phyloP scores from a whole-genome alignment of 2,329 filamentous ascomycete species.

The Samsoniella hepiali region DNA sequence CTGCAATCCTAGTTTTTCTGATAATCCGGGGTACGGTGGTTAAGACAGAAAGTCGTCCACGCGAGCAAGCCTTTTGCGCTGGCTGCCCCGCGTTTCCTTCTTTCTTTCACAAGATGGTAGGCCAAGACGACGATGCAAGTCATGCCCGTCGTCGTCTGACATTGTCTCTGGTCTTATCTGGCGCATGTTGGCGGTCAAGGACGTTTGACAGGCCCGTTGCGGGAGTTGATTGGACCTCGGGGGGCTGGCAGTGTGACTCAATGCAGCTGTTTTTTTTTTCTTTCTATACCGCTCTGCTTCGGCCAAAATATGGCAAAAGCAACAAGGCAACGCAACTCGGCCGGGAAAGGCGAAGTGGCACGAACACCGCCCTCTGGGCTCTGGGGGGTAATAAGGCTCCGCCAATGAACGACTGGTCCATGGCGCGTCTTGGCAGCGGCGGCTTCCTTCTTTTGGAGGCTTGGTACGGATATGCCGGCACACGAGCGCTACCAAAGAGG shows the following conservation, averaged over 20 bases:
- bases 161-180: too few relatives aligned
- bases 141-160: too few relatives aligned
- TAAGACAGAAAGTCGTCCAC: not conserved
- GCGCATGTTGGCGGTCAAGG: too few relatives aligned
- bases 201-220: too few relatives aligned
- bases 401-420: conserved; percentile 6
- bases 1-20: not conserved
- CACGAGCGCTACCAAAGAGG: not conserved
- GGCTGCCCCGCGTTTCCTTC: not conserved
- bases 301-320: too few relatives aligned
- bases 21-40: not conserved
- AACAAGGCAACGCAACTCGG: too few relatives aligned
- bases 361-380: not conserved
- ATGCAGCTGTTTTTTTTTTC: too few relatives aligned
- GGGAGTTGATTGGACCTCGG: too few relatives aligned
- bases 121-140: not conserved
- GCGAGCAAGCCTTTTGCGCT: not conserved
- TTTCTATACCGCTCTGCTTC: too few relatives aligned
- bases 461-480: conserved; percentile 9
- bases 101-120: not conserved
- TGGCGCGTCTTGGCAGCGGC: conserved; percentile 5
- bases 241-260: too few relatives aligned
- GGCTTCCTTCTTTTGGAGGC: not conserved
- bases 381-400: not conserved
- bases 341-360: not conserved